A percentile compares a stretch with the other conserved stretches of the same genome.
These are phyloP conservation scores for Obelidium mucronatum DNA, from an alignment of 192 early-diverging fungal species.

Conservation along the genomic window DNA sequence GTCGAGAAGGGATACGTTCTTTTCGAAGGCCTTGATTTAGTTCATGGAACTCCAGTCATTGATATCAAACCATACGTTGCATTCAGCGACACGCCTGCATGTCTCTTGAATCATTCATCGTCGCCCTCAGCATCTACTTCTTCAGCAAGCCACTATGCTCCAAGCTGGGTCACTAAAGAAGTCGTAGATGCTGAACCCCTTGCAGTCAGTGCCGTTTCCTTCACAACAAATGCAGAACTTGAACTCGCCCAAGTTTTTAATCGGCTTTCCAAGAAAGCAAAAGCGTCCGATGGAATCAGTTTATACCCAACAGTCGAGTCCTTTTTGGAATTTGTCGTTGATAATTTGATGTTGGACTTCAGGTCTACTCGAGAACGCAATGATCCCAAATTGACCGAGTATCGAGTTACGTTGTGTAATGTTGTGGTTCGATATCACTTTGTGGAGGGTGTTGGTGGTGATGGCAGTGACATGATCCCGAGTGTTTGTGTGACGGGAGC, in stretches of 20 bases:
- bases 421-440: constrained; percentile 18
- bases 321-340: constrained; percentile 23
- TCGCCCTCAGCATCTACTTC: neutral
- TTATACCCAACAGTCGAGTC: neutral
- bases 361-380: constrained; percentile 22
- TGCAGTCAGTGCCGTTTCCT: neutral
- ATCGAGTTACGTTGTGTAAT: constrained; percentile 31
- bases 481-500: constrained; percentile 4
- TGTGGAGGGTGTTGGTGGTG: neutral
- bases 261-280: neutral
- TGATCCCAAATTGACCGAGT: constrained; percentile 27
- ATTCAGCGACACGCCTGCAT: constrained; percentile 18
- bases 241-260: neutral
- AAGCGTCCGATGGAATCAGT: neutral
- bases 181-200: constrained; percentile 12
- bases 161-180: constrained; percentile 28
- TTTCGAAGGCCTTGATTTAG: constrained; percentile 40
- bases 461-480: neutral
- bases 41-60: constrained; percentile 39
- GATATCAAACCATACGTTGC: constrained; percentile 44
- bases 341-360: constrained; percentile 32
- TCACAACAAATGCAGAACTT: neutral
- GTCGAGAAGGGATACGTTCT: constrained; percentile 27
- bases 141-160: neutral
- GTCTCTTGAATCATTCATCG: neutral